Conservation (phyloP, 2,329 filamentous ascomycete species). For the Aureobasidium vineae region DNA sequence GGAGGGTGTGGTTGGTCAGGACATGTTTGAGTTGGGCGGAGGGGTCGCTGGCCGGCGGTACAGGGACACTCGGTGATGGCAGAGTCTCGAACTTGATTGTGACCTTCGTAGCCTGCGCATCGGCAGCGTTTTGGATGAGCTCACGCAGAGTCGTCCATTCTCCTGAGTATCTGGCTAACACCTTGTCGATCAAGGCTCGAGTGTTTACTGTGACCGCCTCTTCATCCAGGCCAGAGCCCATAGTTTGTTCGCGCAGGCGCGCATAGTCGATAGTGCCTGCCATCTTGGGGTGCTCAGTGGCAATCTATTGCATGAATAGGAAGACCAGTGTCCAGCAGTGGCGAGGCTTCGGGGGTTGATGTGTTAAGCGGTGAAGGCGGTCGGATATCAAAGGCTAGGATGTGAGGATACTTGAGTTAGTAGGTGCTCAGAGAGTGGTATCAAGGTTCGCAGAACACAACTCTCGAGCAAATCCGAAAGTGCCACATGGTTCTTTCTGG, state of each 20-base stretch:
- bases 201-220: constrained; percentile 98
- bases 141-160: constrained; percentile 89
- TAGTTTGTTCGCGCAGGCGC: constrained; percentile 78
- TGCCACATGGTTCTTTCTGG: constrained; percentile 10
- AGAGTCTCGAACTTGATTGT: constrained; percentile 89
- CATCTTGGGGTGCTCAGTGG: constrained; percentile 22
- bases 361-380: background rate
- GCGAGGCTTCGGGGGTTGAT: background rate
- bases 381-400: background rate
- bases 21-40: constrained; percentile 78
- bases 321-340: constrained; percentile 11
- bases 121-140: constrained; percentile 96
- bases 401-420: background rate
- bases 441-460: background rate
- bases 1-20: constrained; percentile 79
- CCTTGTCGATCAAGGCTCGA: constrained; percentile 94
- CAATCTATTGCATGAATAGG: constrained; percentile 2
- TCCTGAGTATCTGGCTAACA: constrained; percentile 91
- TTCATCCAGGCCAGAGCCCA: constrained; percentile 83
- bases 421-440: background rate
- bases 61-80: constrained; percentile 74
- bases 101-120: constrained; percentile 87
- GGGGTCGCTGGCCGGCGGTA: constrained; percentile 62
- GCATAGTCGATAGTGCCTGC: constrained; percentile 53
- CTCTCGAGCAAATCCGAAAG: background rate